Conservation (phyloP, 108 stramenopile species). For the Craspedostauros australis region DNA sequence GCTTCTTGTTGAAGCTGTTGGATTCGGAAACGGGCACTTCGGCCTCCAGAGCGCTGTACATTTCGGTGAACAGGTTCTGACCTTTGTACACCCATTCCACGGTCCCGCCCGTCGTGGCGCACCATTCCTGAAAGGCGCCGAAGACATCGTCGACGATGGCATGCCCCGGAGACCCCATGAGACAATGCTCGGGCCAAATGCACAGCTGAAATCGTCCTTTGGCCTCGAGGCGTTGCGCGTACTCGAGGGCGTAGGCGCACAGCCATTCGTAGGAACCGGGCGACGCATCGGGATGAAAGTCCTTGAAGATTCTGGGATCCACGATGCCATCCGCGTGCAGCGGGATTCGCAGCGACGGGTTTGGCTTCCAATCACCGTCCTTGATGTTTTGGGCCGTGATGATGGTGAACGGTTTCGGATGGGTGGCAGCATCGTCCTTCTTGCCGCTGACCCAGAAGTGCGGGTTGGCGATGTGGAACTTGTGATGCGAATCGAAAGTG, state of each 20-base stretch:
- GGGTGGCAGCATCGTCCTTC: not conserved
- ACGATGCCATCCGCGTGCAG: conserved; percentile 9
- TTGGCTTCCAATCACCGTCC: conserved; percentile 58
- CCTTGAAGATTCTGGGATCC: conserved; percentile 25
- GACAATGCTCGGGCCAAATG: conserved; percentile 97
- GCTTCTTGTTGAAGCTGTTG: conserved; percentile 14
- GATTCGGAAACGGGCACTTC: conserved; percentile 69
- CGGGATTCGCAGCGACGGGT: conserved; percentile 24
- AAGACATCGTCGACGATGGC: conserved; percentile 41
- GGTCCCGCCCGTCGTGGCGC: conserved; percentile 38
- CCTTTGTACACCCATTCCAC: conserved; percentile 83
- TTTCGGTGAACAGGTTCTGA: conserved; percentile 83
- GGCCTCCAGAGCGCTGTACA: conserved; percentile 84
- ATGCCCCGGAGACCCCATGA: conserved; percentile 78
- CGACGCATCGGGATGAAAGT: too few relatives aligned
- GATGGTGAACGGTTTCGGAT: conserved; percentile 82
- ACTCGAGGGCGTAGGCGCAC: conserved; percentile 46
- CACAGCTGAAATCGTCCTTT: conserved; percentile 66
- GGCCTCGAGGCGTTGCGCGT: conserved; percentile 58
- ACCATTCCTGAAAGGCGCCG: conserved; percentile 70
- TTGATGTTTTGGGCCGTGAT: conserved; percentile 63
- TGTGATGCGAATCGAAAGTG: conserved; percentile 89
- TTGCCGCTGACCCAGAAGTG: conserved; percentile 62
- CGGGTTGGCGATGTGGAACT: conserved; percentile 91
- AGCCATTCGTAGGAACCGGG: too few relatives aligned